phyloP scores from a whole-genome alignment of 2,329 filamentous ascomycete genomes.

The Pyrenochaeta sp. region DNA sequence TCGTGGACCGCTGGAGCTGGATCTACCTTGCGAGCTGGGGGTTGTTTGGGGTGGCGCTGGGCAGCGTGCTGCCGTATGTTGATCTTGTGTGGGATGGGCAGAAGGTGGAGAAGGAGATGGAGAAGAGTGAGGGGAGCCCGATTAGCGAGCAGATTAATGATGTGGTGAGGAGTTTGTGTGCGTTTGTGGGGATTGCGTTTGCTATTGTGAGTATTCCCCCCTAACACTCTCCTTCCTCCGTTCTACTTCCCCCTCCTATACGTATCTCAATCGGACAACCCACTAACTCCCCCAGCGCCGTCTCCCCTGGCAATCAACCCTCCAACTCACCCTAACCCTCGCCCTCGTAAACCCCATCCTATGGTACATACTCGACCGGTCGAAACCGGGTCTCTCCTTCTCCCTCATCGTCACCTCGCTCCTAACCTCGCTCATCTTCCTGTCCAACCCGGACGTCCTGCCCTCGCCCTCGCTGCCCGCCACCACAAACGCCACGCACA shows the following conservation, averaged over 20 bases:
- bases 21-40: constrained; percentile 84
- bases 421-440: constrained; percentile 77
- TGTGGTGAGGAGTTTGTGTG: constrained; percentile 72
- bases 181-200: constrained; percentile 76
- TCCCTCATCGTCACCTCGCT: constrained; percentile 75
- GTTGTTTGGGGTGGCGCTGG: constrained; percentile 75
- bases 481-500: constrained; percentile 31
- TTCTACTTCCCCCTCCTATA: no score
- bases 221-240: not conserved
- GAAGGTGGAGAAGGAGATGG: constrained; percentile 48
- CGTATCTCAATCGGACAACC: no score
- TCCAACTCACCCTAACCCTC: constrained; percentile 90
- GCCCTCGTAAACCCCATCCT: constrained; percentile 90
- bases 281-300: no score
- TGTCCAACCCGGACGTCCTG: constrained; percentile 79
- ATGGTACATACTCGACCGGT: constrained; percentile 96
- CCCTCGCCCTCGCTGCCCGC: constrained; percentile 55
- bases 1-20: constrained; percentile 65
- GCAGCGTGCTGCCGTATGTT: constrained; percentile 82
- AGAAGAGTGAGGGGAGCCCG: constrained; percentile 48
- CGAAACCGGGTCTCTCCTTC: constrained; percentile 81
- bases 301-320: constrained; percentile 89
- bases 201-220: constrained; percentile 74
- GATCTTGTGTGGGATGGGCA: constrained; percentile 74
- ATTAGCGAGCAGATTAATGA: constrained; percentile 75